These are phyloP conservation scores for Cercospora beticola DNA, from an alignment of 2,329 filamentous ascomycete genomes.

Conservation along the genomic window DNA sequence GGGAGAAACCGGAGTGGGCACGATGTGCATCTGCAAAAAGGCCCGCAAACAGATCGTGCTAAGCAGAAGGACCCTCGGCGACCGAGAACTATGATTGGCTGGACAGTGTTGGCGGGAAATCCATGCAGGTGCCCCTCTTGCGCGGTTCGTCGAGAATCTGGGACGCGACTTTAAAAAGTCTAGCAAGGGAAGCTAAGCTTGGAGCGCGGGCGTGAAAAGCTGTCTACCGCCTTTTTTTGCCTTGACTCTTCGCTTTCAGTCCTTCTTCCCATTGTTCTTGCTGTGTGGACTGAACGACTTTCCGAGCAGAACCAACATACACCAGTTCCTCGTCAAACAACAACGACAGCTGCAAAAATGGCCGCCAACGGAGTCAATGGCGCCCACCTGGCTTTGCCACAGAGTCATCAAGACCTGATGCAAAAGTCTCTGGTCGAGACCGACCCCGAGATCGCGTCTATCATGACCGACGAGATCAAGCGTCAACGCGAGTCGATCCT, in stretches of 20 bases:
- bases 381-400: slow-evolving; percentile 56
- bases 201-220: background rate
- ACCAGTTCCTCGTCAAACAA: background rate
- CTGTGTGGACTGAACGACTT: background rate
- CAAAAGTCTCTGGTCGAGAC: slow-evolving; percentile 89
- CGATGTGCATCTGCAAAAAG: background rate
- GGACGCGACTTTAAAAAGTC: background rate
- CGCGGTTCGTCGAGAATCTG: background rate
- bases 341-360: slow-evolving; percentile 23
- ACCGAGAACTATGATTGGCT: background rate
- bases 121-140: background rate
- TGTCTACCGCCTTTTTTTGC: background rate
- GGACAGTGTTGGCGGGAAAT: background rate
- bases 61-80: background rate
- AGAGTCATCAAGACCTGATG: slow-evolving; percentile 75
- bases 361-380: slow-evolving; percentile 31
- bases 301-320: background rate
- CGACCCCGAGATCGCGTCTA: slow-evolving; percentile 90
- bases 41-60: background rate
- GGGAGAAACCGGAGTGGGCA: background rate
- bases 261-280: background rate
- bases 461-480: slow-evolving; percentile 96
- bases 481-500: slow-evolving; percentile 98
- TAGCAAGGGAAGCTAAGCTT: background rate
- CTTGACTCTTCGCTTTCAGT: background rate